phyloP scores from a whole-genome alignment of 2,329 filamentous ascomycete genomes.

The Hypocreales sp. region DNA sequence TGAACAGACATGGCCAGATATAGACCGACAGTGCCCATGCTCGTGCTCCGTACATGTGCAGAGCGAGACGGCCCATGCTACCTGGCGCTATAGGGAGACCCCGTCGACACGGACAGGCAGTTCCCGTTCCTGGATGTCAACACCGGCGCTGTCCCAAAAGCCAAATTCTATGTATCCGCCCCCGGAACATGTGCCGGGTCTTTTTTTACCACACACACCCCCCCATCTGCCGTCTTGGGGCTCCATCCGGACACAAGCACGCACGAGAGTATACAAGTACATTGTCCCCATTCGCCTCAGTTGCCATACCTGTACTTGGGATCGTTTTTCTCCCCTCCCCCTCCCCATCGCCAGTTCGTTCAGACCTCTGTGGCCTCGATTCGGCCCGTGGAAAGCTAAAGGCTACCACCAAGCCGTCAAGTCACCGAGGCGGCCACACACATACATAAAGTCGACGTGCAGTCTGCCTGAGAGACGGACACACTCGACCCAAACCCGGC shows the following conservation, averaged over 20 bases:
- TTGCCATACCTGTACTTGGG: slow-evolving; percentile 3
- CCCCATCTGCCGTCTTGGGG: slow-evolving; percentile 27
- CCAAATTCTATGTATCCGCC: slow-evolving; percentile 19
- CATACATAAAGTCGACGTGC: not conserved
- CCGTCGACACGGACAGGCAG: too few relatives aligned
- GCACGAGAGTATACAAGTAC: slow-evolving; percentile 22
- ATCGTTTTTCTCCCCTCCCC: not conserved
- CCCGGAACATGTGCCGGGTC: slow-evolving; percentile 32
- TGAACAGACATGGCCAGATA: too few relatives aligned
- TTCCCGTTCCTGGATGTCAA: slow-evolving; percentile 22
- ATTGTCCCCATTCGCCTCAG: slow-evolving; percentile 8
- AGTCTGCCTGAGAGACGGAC: too few relatives aligned
- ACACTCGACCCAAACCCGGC: too few relatives aligned
- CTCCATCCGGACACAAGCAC: slow-evolving; percentile 23
- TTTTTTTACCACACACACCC: slow-evolving; percentile 31
- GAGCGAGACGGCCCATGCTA: too few relatives aligned
- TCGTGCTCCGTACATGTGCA: too few relatives aligned
- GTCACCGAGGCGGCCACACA: not conserved
- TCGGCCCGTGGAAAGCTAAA: slow-evolving; percentile 3
- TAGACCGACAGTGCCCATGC: too few relatives aligned
- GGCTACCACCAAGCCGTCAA: slow-evolving; percentile 1
- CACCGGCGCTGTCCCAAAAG: slow-evolving; percentile 15
- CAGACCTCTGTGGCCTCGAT: slow-evolving; percentile 1
- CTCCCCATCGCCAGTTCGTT: not conserved
- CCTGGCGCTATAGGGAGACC: too few relatives aligned